Conservation (phyloP, 1,284 basidiomycete genomes). For the Omphalotus olearius region DNA sequence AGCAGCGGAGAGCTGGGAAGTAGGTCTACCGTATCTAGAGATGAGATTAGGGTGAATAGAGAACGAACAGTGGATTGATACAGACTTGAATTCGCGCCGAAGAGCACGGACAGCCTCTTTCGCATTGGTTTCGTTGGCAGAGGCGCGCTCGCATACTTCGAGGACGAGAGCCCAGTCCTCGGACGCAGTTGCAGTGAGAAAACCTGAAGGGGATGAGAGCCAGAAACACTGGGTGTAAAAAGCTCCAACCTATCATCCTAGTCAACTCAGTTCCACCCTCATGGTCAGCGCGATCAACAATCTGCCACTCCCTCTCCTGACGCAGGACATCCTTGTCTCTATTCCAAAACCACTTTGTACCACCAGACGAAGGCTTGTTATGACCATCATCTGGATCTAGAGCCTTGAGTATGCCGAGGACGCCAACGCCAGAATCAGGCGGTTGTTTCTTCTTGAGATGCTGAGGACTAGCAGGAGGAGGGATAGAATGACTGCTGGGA, state of each 20-base stretch:
- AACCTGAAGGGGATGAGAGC: conserved; percentile 39
- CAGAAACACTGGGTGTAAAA: not conserved
- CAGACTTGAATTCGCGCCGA: conserved; percentile 70
- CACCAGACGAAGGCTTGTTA: not conserved
- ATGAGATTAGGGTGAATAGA: not conserved
- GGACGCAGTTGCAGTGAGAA: conserved; percentile 66
- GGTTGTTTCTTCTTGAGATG: conserved; percentile 1
- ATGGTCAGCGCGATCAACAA: conserved; percentile 6
- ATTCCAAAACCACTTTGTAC: not conserved
- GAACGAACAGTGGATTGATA: conserved; percentile 19
- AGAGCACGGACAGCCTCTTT: conserved; percentile 74
- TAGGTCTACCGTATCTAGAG: conserved; percentile 61
- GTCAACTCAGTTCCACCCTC: conserved; percentile 6
- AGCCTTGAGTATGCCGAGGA: conserved; percentile 9
- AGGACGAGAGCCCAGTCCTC: conserved; percentile 77
- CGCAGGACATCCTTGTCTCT: not conserved
- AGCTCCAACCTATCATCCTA: conserved; percentile 11
- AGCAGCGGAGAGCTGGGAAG: conserved; percentile 64
- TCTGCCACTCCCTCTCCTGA: conserved; percentile 8
- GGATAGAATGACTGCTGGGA: not conserved
- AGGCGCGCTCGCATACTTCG: conserved; percentile 74
- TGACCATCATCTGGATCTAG: conserved; percentile 6
- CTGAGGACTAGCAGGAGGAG: conserved; percentile 1
- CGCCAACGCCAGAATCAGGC: not conserved
- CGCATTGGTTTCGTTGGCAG: conserved; percentile 58